Evolutionary conservation across 352 stramenopile genomes (phyloP).

Genomic region (Pythium monospermum): DNA sequence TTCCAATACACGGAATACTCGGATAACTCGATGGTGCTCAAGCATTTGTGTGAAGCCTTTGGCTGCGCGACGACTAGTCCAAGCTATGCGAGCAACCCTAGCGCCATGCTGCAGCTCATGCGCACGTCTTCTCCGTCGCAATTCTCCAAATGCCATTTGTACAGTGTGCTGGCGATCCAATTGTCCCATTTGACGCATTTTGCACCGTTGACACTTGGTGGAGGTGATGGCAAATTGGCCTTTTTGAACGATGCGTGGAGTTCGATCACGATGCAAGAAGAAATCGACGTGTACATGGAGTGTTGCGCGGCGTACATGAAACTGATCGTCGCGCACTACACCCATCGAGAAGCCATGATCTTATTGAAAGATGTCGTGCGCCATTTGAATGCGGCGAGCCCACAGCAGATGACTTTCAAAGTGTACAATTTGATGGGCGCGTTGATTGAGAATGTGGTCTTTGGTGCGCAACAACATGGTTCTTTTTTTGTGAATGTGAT

Average conservation of each 20-base stretch:
- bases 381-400: conserved; percentile 61
- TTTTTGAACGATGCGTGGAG: conserved; percentile 87
- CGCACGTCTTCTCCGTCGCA: conserved; percentile 46
- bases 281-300: conserved; percentile 78
- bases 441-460: conserved; percentile 76
- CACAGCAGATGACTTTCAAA: conserved; percentile 49
- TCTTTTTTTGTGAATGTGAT: conserved; percentile 77
- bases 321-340: conserved; percentile 80
- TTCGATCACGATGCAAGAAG: conserved; percentile 61
- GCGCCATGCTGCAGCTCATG: conserved; percentile 67
- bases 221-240: conserved; percentile 48
- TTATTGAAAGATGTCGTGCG: conserved; percentile 84
- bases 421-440: conserved; percentile 66
- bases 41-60: conserved; percentile 82
- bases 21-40: conserved; percentile 86
- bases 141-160: conserved; percentile 60
- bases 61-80: too few species aligned
- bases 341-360: conserved; percentile 73
- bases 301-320: conserved; percentile 83
- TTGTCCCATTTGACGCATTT: too few species aligned
- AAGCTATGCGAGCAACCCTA: conserved; percentile 54
- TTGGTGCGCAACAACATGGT: conserved; percentile 56
- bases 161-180: conserved; percentile 64
- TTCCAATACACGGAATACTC: conserved; percentile 81
- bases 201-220: conserved; percentile 21